Base-by-base conservation (phyloP, 1,284 basidiomycete species). In the Malassezia japonica region DNA sequence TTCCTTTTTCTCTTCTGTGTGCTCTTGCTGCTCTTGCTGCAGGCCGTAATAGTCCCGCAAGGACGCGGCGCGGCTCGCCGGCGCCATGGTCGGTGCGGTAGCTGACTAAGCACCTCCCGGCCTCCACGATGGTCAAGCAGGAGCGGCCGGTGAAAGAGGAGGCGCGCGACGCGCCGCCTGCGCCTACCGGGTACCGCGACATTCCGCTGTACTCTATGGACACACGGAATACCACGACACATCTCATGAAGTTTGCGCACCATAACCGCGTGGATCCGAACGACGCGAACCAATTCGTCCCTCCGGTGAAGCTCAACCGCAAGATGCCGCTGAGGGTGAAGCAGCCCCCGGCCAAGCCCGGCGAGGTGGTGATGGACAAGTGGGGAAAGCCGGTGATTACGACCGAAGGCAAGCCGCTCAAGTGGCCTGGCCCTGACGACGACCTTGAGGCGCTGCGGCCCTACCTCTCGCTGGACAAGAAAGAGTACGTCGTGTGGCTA, bases 311-410 rank as follows among this genome's bases (percentile, higher is more conserved):
- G 56, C 61, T 72, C 35, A 72, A 72, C 37, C 56, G 70, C 35
- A 72, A 72, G 59, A 63, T 59, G 46, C 65, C 66, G 10, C 64
- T 68, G n/a, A 57, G 65, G n/a, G 57, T 56, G 48, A 72, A 70
- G 49, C 42, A 61, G 45, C 57, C 60, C 16, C 50, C 56, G 4
- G 62, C 70, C 12, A 56, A 64, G 36, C 58, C 65, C 13, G 68
- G 70, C 0, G 67, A 70, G 36, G 45, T 57, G 8, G 61, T 72
- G 32, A 48, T 64, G 0, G 67, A 70, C 52, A 57, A 54, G 28
- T 65, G 60, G 49, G 66, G 66, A 15, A 50, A 60, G 27, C 62
- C 62, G 15, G 59, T 71, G 32, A 48, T 65, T 40, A 55, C 55
- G 32, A 58, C 55, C 37, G 64, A 67, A 20, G 66, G 64, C 24